Percentiles rank a stretch among this genome's conserved stretches.
Evolutionary conservation across 805 yeast species (phyloP).

Genomic region (Lipomyces japonicus): DNA sequence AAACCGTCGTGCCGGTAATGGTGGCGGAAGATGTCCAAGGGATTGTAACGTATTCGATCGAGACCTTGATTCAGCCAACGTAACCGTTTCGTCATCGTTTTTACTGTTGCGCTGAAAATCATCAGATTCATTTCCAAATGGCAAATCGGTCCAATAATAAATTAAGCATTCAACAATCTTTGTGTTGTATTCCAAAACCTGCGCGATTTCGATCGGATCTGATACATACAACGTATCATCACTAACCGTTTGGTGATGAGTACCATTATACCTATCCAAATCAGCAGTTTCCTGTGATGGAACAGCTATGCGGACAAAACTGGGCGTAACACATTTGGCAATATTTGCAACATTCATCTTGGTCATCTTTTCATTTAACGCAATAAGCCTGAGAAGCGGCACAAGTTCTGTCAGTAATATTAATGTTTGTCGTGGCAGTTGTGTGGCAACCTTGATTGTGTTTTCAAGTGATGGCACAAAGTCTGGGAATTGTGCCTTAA

Average conservation of each 20-base stretch:
- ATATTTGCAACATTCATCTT: conserved; percentile 20
- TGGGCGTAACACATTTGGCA: conserved; percentile 23
- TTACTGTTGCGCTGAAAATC: neutral
- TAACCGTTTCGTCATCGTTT: conserved; percentile 2
- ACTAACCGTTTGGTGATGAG: neutral
- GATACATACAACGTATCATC: conserved; percentile 6
- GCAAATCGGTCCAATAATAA: conserved; percentile 23
- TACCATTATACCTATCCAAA: too few species aligned
- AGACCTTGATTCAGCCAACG: neutral
- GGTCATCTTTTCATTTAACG: conserved; percentile 17
- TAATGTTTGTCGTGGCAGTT: conserved; percentile 23
- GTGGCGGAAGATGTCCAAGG: conserved; percentile 25
- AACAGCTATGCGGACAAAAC: conserved; percentile 18
- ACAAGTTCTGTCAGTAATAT: conserved; percentile 18
- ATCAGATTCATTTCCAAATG: neutral
- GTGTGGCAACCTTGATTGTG: conserved; percentile 11
- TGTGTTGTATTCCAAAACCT: conserved; percentile 17
- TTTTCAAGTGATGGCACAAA: conserved; percentile 30
- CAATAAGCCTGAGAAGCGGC: conserved; percentile 25
- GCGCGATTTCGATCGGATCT: conserved; percentile 21
- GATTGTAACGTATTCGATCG: conserved; percentile 12
- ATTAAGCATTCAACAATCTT: conserved; percentile 25
- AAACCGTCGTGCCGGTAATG: conserved; percentile 18
- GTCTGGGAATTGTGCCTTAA: conserved; percentile 17
- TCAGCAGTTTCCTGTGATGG: conserved; percentile 9